Base-by-base conservation (phyloP, 495 filamentous ascomycete species). In the Chaetomium cochliodes region DNA sequence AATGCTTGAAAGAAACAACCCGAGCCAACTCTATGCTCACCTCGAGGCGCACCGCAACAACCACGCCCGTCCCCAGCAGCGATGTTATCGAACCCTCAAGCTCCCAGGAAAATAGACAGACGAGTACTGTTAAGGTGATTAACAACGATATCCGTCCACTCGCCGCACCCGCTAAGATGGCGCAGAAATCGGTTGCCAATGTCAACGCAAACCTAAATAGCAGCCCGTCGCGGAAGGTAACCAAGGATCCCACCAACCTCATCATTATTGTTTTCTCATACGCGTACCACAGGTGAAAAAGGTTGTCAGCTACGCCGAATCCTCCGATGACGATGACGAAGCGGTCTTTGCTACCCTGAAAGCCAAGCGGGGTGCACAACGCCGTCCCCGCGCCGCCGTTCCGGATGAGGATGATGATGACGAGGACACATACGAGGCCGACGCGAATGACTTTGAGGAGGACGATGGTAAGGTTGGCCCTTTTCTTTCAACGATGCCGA, bases 51-150 rank as follows among this genome's bases (percentile, higher is more conserved):
- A 78, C 74, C 63, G 58, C 65, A 64, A 82, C 80, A 66, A 70
- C 86, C 73, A 92, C 89, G 0, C 91, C 92, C n/a, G 84, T 88
- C 2, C 89, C 91, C 3, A 96, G 90, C 77, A 94, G 91, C 73
- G 91, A 93, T 73, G 77, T 85, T 25, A 51, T 80, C 11, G 82
- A 81, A 39, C 80, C 83, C 0, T 78, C 81, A 0, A 87, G 85
- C 70, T 87, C 85, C 2, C 81, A 85, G 62, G 82, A 85, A 66
- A 82, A 85, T 66, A 72, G 73, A 63, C 70, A 73, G 51, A 73
- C 72, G 23, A 69, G 77, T 25, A 72, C 71, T 22, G 62, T 68
- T 30, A 82, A 82, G 78, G 81, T 85, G 75, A 73, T 71, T 61
- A 72, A 77, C 68, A 75, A 69, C 69, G 75, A 72, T 72, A 65